phyloP scores from a whole-genome alignment of 2,329 filamentous ascomycete species.

The Botrytis byssoidea region DNA sequence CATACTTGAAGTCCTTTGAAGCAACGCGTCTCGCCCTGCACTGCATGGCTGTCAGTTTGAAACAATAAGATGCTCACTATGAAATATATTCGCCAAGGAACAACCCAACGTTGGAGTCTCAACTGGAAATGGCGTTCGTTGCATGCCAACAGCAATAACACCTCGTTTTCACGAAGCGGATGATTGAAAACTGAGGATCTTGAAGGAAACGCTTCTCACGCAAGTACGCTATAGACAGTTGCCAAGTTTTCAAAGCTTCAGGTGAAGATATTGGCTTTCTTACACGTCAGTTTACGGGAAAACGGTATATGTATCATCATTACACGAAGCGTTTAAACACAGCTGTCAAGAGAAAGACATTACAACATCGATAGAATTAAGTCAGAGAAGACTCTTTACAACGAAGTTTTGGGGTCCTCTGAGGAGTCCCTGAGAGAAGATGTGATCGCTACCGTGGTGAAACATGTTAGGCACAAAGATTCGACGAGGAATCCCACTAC shows the following conservation, averaged over 20 bases:
- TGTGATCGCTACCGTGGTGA: not conserved
- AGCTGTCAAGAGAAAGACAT: not conserved
- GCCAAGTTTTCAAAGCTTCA: not conserved
- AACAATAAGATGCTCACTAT: not conserved
- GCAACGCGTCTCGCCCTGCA: not conserved
- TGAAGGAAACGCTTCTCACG: not conserved
- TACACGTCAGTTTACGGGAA: not conserved
- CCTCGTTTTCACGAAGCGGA: not conserved
- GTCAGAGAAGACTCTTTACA: not conserved
- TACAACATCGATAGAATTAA: not conserved
- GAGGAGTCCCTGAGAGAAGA: not conserved
- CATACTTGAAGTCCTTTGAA: not conserved
- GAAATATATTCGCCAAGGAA: not conserved
- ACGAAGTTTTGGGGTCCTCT: not conserved
- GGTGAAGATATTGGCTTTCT: not conserved
- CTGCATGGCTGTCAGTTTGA: fast-evolving
- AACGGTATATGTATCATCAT: not conserved
- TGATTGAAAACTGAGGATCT: not conserved
- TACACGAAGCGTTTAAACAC: fast-evolving
- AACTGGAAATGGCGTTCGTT: not conserved
- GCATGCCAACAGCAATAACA: not conserved
- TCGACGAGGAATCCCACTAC: not conserved
- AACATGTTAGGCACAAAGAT: not conserved
- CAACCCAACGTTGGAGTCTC: not conserved
- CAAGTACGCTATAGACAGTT: not conserved